Evolutionary conservation across 345 rosid species (phyloP).

Genomic region (Euclidium syriacum): DNA sequence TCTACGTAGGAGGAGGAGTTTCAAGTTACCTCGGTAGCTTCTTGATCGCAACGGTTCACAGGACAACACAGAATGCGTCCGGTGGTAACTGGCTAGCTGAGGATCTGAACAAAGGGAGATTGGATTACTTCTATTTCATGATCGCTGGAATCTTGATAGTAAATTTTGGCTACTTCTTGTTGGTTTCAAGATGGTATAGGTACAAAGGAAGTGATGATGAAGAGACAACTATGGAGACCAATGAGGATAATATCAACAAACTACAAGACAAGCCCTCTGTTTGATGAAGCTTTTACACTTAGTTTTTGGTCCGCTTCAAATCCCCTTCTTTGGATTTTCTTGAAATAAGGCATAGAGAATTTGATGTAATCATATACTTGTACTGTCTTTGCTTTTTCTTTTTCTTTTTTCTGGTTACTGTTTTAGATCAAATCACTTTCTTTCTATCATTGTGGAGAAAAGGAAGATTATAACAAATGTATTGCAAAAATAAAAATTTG

Average conservation of each 20-base stretch:
- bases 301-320: constrained; percentile 29
- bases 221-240: constrained; percentile 15
- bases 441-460: constrained; percentile 24
- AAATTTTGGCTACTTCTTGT: constrained; percentile 33
- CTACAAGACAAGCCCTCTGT: constrained; percentile 22
- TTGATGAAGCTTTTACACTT: constrained; percentile 19
- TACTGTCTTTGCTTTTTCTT: background rate
- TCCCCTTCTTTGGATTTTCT: background rate
- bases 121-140: constrained; percentile 39
- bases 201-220: constrained; percentile 34
- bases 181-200: constrained; percentile 34
- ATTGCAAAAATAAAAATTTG: constrained; percentile 10
- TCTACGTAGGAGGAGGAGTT: constrained; percentile 26
- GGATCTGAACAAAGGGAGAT: constrained; percentile 43
- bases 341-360: constrained; percentile 13
- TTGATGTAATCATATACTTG: constrained; percentile 14
- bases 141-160: constrained; percentile 30
- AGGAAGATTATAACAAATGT: constrained; percentile 14
- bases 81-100: constrained; percentile 35
- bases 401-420: background rate
- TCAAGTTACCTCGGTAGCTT: constrained; percentile 37
- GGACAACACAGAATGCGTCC: constrained; percentile 17
- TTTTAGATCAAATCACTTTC: constrained; percentile 15
- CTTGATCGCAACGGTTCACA: constrained; percentile 30
- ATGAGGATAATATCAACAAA: constrained; percentile 20